Evolutionary conservation across 108 stramenopile species (phyloP), one percentile per base, ranked within the genome.

Genomic region (Asterionellopsis glacialis): DNA sequence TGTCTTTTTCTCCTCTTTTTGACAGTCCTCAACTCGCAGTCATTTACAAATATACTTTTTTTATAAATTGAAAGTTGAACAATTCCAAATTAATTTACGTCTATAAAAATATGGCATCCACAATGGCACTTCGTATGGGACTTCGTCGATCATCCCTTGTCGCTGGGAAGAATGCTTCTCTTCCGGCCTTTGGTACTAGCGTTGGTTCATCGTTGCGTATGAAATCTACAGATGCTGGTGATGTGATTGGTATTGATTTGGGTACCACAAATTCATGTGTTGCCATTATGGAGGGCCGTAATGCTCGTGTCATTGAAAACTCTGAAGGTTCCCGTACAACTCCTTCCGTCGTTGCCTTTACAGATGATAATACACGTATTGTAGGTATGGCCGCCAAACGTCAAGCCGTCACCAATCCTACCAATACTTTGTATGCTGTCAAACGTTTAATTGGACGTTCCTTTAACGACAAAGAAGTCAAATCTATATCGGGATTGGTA

Each of bases 211-310:
- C 6, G 2, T 21, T 16, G 9, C 47, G 47, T 5, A 19, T 16
- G 47, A 57, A 57, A 38, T 39, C 33, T 45, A 41, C 56, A 16
- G 56, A 91, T 59, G 86, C 79, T 13, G 97, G 95, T 28, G 97
- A 98, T 76, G 95, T 98, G 59, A 95, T 99, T 67, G 99, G 99
- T 12, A 99, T 99, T 68, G 99, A 99, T 86, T 78, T 99, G 50
- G 99, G 99, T 41, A 99, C 99, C 9, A 99, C 99, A 45, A 99
- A 99, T 89, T 95, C 94, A 9, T 99, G 99, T 74, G 99, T 99
- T 19, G 93, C 99, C 44, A 94, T 97, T 61, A 98, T 98, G 98
- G 94, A 94, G 81, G 99, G 95, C 48, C 79, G 87, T 41, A 88
- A 68, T 53, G 86, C 99, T n/a, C 97, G 99, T 72, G 99, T 99